Evolutionary conservation across 164 flowering plant species (phyloP).

Genomic region (Buxus sempervirens): DNA sequence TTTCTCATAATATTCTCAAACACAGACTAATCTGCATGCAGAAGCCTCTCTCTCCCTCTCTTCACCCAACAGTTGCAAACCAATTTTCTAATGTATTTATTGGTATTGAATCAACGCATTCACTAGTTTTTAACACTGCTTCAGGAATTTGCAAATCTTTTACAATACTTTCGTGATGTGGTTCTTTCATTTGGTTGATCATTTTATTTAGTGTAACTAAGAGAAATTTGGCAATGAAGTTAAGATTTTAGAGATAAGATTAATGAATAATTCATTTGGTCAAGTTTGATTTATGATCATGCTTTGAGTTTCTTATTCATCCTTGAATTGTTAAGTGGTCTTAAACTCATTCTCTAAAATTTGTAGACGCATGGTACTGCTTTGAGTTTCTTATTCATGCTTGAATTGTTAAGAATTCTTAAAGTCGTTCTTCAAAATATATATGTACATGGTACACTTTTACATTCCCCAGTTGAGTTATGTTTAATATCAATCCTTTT

Average conservation of each 20-base stretch:
- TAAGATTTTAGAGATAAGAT: neutral
- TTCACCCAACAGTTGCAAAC: too few relatives aligned
- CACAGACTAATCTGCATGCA: neutral
- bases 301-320: neutral
- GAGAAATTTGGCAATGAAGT: neutral
- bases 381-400: slow-evolving; percentile 1
- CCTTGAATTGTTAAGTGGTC: neutral
- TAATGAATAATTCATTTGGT: neutral
- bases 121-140: too few relatives aligned
- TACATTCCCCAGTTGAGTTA: too few relatives aligned
- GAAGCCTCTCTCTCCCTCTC: too few relatives aligned
- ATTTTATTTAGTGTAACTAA: too few relatives aligned
- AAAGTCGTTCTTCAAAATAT: too few relatives aligned
- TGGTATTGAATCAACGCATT: too few relatives aligned
- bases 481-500: neutral
- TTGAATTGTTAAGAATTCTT: neutral
- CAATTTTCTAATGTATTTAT: too few relatives aligned
- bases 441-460: too few relatives aligned
- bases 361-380: too few relatives aligned
- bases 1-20: neutral
- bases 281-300: neutral
- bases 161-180: neutral
- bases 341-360: neutral
- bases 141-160: too few relatives aligned
- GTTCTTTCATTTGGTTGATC: neutral